Evolutionary conservation across 2,329 filamentous ascomycete species (phyloP), one percentile per base, ranked within the genome.

Genomic region (Claviceps lovelessii): DNA sequence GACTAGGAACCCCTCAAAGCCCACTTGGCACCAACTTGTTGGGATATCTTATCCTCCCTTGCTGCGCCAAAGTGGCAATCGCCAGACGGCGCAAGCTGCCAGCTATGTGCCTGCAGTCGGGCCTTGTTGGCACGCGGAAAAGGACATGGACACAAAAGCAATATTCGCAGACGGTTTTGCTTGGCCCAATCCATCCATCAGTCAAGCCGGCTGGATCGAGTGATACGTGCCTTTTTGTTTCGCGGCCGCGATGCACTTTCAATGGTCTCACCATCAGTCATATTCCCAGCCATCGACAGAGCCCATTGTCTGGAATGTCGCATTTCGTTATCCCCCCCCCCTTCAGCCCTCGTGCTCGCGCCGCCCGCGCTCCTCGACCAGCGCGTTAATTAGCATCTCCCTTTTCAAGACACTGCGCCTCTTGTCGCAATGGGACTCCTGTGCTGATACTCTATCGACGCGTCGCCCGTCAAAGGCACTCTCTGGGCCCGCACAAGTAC

Each of bases 361-460:
- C 46, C 39, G 29, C 39, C 35, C 55, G 42, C 35, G 33, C 46
- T 46, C 15, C 39, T 39, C 54, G 41, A 54, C 33, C 42, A 28
- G 51, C 51, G 54, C 47, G 44, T 51, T 46, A 50, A 46, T 47
- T 15, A 23, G 39, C 39, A 50, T 17, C 42, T 55, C 28, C 42
- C n/a, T 33, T 52, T 53, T 62, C 61, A 67, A 62, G 68, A 67
- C 67, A 58, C 37, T 60, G 60, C 58, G 65, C 66, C 66, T 67
- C 66, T 60, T 57, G 45, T 49, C 55, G 63, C 54, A 61, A 67
- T 68, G 67, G 10, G 17, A 23, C 58, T 53, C 45, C 23, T 51
- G 54, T 52, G 49, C 49, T 33, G 42, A 54, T 41, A 49, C 45
- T 57, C 53, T 50, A 31, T 50, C 37, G 49, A 39, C 51, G 53